Conservation (phyloP, 2,329 filamentous ascomycete species). For the Ascosphaera apis region DNA sequence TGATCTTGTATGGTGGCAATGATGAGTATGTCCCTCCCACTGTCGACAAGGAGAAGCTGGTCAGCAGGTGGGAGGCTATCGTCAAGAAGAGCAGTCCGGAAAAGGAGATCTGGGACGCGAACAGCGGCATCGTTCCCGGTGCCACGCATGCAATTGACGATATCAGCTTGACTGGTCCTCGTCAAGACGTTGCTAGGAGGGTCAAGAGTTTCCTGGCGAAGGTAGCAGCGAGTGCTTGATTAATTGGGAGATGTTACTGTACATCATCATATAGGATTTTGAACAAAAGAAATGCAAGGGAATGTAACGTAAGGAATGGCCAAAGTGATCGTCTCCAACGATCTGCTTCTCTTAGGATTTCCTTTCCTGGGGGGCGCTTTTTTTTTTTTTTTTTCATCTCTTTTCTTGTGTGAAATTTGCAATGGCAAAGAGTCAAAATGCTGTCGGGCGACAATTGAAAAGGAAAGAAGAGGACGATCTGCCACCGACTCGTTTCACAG, state of each 20-base stretch:
- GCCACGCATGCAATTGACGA: constrained; percentile 27
- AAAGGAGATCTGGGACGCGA: constrained; percentile 22
- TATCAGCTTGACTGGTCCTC: constrained; percentile 23
- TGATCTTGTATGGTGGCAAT: constrained; percentile 23
- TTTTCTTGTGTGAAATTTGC: background rate
- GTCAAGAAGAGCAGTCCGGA: constrained; percentile 13
- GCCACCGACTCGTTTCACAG: constrained; percentile 1
- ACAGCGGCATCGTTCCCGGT: constrained; percentile 24
- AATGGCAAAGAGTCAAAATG: constrained; percentile 1
- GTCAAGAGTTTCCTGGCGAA: constrained; percentile 14
- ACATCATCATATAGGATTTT: no score
- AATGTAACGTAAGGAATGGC: no score
- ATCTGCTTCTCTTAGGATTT: no score
- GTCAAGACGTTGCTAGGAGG: constrained; percentile 13
- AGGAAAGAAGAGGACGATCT: background rate
- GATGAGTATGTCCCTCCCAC: constrained; percentile 23
- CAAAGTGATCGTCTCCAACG: no score
- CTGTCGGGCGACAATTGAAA: background rate
- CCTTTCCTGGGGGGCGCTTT: no score
- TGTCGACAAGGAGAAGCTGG: constrained; percentile 22
- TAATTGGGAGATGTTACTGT: no score
- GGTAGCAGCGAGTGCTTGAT: constrained; percentile 7
- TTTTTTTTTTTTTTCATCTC: no score
- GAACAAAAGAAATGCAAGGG: no score
- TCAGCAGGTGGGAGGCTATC: constrained; percentile 21